phyloP scores from a whole-genome alignment of 2,329 filamentous ascomycete species.

The Botryotinia convoluta region DNA sequence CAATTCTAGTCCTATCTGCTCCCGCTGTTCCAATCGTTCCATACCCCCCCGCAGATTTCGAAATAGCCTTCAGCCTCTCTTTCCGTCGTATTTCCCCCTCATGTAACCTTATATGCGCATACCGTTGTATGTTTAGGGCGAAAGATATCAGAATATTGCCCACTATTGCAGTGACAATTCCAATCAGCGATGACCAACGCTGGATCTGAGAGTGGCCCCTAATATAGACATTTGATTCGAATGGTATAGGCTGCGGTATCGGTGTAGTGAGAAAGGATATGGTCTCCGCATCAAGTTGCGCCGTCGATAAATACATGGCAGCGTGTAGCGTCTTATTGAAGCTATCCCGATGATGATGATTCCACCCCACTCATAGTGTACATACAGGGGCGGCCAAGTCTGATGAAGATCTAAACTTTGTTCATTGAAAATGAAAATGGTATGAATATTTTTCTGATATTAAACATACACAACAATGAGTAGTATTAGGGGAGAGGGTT shows the following conservation, averaged over 20 bases:
- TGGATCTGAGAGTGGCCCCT: constrained; percentile 50
- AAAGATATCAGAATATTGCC: constrained; percentile 94
- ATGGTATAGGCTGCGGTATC: neutral
- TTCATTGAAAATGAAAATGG: neutral
- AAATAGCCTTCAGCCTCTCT: constrained; percentile 52
- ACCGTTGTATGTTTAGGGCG: constrained; percentile 93
- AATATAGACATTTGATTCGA: constrained; percentile 11
- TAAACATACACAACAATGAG: neutral
- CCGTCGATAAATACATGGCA: constrained; percentile 36
- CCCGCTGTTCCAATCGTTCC: constrained; percentile 48
- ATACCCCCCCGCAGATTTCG: constrained; percentile 41
- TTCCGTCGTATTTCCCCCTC: constrained; percentile 62
- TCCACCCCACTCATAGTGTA: constrained; percentile 29
- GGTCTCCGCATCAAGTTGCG: constrained; percentile 25
- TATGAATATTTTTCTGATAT: neutral
- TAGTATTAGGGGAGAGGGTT: neutral
- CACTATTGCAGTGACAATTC: constrained; percentile 86
- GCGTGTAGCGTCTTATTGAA: constrained; percentile 24
- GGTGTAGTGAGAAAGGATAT: constrained; percentile 22
- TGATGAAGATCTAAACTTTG: neutral
- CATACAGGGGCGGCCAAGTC: constrained; percentile 16
- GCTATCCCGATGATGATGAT: constrained; percentile 21
- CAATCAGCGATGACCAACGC: constrained; percentile 90
- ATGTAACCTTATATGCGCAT: constrained; percentile 84
- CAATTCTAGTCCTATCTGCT: constrained; percentile 35